Evolutionary conservation across 169 alveolate genomes (phyloP), one percentile per base, ranked within the genome.

Genomic region (Cryptosporidium tyzzeri): DNA sequence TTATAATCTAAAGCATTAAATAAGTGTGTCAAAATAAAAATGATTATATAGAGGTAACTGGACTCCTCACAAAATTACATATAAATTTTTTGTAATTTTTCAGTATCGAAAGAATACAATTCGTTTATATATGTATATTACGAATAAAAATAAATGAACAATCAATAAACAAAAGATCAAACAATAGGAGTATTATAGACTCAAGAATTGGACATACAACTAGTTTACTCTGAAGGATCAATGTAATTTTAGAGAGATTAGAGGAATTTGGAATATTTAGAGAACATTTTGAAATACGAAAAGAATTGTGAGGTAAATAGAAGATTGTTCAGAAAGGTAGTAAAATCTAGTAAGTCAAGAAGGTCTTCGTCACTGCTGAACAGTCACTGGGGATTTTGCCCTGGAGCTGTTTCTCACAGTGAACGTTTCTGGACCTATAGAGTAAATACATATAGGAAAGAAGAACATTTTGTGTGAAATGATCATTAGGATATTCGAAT

Each of bases 61-160:
- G 51, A 37, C 71, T 65, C 71, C 71, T 65, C 71, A 65, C 71
- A 65, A 65, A 59, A 65, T 14, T 65, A 55, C 50, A 65, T 39
- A 65, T 62, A 10, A 21, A 37, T 37, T 55, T 55, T 23, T 55
- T 55, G 6, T 55, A 12, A 55, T 16, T 5, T 23, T 21, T 55
- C 8, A 55, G 67, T n/a, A 18, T n/a, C 29, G 21, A 53, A 26
- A 37, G 67, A 55, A 48, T 14, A 48, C n/a, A 14, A 48, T 48
- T 48, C 21, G n/a, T 14, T 41, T 41, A 5, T 48, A 48, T 44
- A 37, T 41, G 62, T 8, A 53, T 2, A 55, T n/a, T 55, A 55
- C 67, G 9, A 55, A 55, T 26, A 55, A 21, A 55, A 8, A 26
- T 55, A 55, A 55, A 55, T 55, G 67, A n/a, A 21, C 14, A 26